A percentile compares a stretch with the other conserved stretches of the same genome.
phyloP scores from a whole-genome alignment of 2,329 filamentous ascomycete genomes.

The Penicillium hesseltinei region DNA sequence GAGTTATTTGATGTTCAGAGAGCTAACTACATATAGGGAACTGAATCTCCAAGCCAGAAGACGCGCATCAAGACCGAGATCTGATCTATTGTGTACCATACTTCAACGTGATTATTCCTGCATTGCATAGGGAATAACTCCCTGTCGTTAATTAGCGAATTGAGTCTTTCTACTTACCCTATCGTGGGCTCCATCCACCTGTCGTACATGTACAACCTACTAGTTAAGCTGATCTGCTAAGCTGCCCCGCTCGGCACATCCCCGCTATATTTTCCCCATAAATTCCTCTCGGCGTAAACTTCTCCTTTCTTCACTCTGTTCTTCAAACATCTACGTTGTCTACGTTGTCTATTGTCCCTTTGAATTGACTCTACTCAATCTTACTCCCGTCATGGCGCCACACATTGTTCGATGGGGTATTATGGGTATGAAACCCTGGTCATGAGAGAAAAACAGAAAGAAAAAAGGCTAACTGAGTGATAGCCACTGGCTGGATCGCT shows the following conservation, averaged over 20 bases:
- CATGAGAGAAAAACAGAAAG: background rate
- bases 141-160: slow-evolving; percentile 7
- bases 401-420: slow-evolving; percentile 46
- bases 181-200: background rate
- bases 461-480: slow-evolving; percentile 17
- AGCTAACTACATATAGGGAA: slow-evolving; percentile 24
- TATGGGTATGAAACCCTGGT: slow-evolving; percentile 34
- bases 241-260: slow-evolving; percentile 29
- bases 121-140: slow-evolving; percentile 6
- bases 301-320: no score
- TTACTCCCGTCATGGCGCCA: slow-evolving; percentile 28
- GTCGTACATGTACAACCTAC: no score
- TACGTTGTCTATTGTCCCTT: background rate
- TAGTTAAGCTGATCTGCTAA: no score
- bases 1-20: background rate
- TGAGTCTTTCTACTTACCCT: background rate
- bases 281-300: background rate
- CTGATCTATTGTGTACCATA: slow-evolving; percentile 9
- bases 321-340: background rate
- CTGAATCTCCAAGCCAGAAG: slow-evolving; percentile 37
- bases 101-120: background rate
- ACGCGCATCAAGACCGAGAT: slow-evolving; percentile 43
- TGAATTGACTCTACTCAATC: background rate
- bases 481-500: slow-evolving; percentile 48
- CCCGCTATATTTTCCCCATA: slow-evolving; percentile 14